phyloP scores from a whole-genome alignment of 1,284 basidiomycete genomes.

The Naganishia sp. region DNA sequence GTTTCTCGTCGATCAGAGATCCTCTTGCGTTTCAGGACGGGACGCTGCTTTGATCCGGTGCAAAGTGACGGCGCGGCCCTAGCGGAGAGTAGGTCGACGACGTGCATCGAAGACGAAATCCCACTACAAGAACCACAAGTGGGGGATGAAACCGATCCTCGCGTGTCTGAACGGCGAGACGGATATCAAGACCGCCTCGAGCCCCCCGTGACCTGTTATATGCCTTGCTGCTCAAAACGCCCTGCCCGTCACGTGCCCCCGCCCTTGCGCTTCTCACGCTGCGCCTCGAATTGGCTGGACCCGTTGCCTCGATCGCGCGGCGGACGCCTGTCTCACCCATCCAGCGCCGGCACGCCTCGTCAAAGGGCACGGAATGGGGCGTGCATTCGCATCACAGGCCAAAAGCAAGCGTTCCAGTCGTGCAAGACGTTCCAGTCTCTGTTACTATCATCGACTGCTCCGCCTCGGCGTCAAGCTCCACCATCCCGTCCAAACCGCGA shows the following conservation, averaged over 20 bases:
- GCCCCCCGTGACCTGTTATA: too few relatives aligned
- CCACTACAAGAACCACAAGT: not conserved
- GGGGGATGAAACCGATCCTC: too few relatives aligned
- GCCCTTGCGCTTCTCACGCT: constrained; percentile 2
- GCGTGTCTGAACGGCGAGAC: not conserved
- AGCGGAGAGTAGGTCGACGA: constrained; percentile 22
- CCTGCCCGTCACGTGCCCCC: constrained; percentile 2
- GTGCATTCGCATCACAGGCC: too few relatives aligned
- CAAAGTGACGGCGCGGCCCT: not conserved
- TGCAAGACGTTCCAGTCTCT: too few relatives aligned
- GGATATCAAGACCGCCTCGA: too few relatives aligned
- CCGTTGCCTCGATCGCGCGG: not conserved
- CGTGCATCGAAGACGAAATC: constrained; percentile 16
- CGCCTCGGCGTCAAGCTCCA: too few relatives aligned
- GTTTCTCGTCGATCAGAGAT: too few relatives aligned
- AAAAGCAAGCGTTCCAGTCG: too few relatives aligned
- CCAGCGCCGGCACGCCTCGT: not conserved
- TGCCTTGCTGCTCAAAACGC: not conserved
- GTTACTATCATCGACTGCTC: too few relatives aligned
- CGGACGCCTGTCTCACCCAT: constrained; percentile 7
- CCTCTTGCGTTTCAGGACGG: too few relatives aligned
- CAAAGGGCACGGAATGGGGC: not conserved
- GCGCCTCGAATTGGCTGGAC: not conserved
- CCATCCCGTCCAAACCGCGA: not conserved
- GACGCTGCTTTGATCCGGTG: not conserved